Conservation (phyloP, 2,329 filamentous ascomycete genomes). For the Fusarium nelsonii region DNA sequence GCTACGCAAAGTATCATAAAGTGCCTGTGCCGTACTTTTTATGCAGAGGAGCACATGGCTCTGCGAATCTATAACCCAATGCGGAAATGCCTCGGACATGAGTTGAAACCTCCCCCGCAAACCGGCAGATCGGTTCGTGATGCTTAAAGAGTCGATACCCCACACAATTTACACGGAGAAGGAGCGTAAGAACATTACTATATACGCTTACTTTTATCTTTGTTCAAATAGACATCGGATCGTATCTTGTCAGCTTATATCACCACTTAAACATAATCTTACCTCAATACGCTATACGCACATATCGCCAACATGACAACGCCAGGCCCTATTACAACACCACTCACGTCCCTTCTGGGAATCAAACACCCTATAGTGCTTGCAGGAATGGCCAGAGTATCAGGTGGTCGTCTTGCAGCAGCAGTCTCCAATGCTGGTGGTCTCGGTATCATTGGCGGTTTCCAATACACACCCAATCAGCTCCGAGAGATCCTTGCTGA, state of each 20-base stretch:
- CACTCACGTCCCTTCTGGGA: slow-evolving; percentile 80
- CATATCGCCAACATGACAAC: slow-evolving; percentile 54
- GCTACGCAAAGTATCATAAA: background rate
- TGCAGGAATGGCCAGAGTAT: slow-evolving; percentile 92
- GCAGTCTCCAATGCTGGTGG: slow-evolving; percentile 91
- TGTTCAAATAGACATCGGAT: background rate
- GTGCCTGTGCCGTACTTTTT: background rate
- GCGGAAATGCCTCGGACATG: slow-evolving; percentile 52
- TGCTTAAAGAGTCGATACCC: slow-evolving; percentile 28
- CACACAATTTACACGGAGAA: slow-evolving; percentile 11
- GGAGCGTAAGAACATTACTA: background rate
- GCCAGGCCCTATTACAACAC: slow-evolving; percentile 74
- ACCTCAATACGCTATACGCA: background rate
- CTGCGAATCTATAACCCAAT: slow-evolving; percentile 49
- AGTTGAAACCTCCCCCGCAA: slow-evolving; percentile 49
- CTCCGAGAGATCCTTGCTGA: slow-evolving; percentile 86
- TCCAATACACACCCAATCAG: slow-evolving; percentile 79
- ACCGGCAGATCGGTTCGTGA: slow-evolving; percentile 39
- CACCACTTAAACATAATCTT: background rate
- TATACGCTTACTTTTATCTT: background rate
- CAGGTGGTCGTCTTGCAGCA: slow-evolving; percentile 81
- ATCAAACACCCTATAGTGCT: slow-evolving; percentile 92
- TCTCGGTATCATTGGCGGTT: slow-evolving; percentile 79
- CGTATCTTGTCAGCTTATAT: background rate
- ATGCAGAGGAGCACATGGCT: slow-evolving; percentile 22